These are phyloP conservation scores for Suillus plorans DNA, from an alignment of 768 basidiomycete genomes.

Conservation along the genomic window DNA sequence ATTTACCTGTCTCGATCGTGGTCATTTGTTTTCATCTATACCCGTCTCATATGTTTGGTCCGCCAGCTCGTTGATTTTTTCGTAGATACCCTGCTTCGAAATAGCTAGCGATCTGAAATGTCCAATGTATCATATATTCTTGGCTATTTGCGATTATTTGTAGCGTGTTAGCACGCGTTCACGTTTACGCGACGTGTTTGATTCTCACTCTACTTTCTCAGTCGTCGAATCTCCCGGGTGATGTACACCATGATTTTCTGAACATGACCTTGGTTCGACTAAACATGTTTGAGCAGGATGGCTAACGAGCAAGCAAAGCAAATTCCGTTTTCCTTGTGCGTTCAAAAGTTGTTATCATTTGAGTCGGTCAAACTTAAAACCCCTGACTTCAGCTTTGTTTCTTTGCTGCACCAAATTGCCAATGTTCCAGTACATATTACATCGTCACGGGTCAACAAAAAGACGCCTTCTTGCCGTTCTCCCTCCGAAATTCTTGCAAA, in stretches of 20 bases:
- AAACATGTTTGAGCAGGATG: background rate
- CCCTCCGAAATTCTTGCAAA: constrained; percentile 39
- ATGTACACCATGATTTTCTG: background rate
- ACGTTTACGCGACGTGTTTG: background rate
- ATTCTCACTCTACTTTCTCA: background rate
- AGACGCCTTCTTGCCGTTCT: constrained; percentile 24
- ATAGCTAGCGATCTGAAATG: background rate
- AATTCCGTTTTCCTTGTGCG: constrained; percentile 48
- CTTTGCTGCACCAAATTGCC: constrained; percentile 48
- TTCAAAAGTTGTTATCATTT: constrained; percentile 4
- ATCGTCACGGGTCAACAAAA: constrained; percentile 15
- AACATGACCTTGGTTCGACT: background rate
- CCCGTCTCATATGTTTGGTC: constrained; percentile 18
- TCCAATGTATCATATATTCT: background rate
- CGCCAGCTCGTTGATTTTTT: constrained; percentile 10
- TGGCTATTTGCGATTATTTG: background rate
- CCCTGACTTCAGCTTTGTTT: constrained; percentile 41
- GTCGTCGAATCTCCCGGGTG: background rate
- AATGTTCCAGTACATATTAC: constrained; percentile 22
- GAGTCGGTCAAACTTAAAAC: constrained; percentile 2
- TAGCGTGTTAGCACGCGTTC: background rate
- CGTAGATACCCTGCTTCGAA: constrained; percentile 19
- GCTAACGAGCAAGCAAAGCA: constrained; percentile 8
- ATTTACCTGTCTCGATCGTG: constrained; percentile 14
- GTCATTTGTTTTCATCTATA: constrained; percentile 25